Base-by-base conservation (phyloP, 371 early-diverging fungal genomes). In the Lichtheimia corymbifera region DNA sequence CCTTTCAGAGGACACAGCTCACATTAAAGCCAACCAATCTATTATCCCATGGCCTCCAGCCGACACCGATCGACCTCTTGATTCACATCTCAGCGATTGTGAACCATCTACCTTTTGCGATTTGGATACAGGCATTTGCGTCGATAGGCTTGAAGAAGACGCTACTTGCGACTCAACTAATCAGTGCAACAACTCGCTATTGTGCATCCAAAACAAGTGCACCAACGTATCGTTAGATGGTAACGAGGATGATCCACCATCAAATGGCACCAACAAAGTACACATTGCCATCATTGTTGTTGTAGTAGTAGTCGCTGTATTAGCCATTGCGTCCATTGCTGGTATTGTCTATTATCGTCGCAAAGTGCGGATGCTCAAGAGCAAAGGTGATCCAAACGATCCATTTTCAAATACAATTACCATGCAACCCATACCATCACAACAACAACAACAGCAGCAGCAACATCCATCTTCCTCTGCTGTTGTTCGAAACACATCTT, bases 71-170 rank as follows among this genome's bases (percentile, higher is more conserved):
- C 49, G 59, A 4, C 69, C 69, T 12, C 55, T 64, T 11, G 69
- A 69, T 27, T 11, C n/a, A 24, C 65, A 55, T 27, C 50, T 69
- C 12, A 62, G 62, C 57, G 61, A 69, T 50, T 69, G 69, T 52
- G 69, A 64, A 55, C 20, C 44, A 2, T 53, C 53, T 41, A 68
- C 68, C 15, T 68, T 53, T 27, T 68, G 68, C 53, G 44, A 43
- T 18, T 14, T 15, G 28, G 41, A 45, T 9, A 18, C 41, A 1
- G 58, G 30, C 28, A 64, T 50, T n/a, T 68, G 68, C 44, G 42
- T 64, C 1, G 41, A 63, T 17, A 35, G 52, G 17, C 30, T 45
- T 13, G 55, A 50, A 50, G 53, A 61, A 18, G 54, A 42, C 30
- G 61, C 35, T 13, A 35, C 40, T 11, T 68, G 68, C 55, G 58